A percentile compares a stretch with the other conserved stretches of the same genome.
These are phyloP conservation scores for Hymenoscyphus scutula DNA, from an alignment of 2,329 filamentous ascomycete species.

Conservation along the genomic window DNA sequence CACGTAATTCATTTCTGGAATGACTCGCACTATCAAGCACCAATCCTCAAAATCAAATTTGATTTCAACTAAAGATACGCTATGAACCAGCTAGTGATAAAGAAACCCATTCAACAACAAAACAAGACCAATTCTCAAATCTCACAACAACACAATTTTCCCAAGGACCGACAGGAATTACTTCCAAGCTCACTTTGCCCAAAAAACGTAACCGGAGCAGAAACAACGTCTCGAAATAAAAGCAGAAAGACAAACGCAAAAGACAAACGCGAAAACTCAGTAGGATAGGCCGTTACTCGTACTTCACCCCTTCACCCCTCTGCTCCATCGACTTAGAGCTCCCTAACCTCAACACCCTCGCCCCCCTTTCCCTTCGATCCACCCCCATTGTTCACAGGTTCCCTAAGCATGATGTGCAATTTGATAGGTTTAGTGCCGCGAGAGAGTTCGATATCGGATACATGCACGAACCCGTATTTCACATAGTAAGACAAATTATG, in stretches of 20 bases:
- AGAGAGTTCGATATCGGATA: constrained; percentile 61
- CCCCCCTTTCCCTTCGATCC: constrained; percentile 43
- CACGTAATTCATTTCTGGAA: no score
- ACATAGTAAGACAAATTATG: constrained; percentile 70
- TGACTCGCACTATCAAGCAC: no score
- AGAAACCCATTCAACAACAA: not conserved
- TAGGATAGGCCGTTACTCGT: no score
- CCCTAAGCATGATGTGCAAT: constrained; percentile 79
- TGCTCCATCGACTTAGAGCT: constrained; percentile 2
- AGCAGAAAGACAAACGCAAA: no score
- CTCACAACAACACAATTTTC: not conserved
- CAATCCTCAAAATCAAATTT: no score
- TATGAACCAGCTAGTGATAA: not conserved
- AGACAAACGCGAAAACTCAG: no score
- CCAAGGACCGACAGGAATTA: no score
- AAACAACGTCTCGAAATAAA: not conserved
- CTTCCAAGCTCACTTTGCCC: no score
- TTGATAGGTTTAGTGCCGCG: constrained; percentile 57
- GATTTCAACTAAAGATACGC: not conserved
- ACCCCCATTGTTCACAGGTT: constrained; percentile 47
- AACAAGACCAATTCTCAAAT: not conserved
- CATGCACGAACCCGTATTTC: constrained; percentile 70
- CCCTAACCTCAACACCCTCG: constrained; percentile 29
- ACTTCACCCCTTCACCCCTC: not conserved
- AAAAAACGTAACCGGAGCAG: not conserved